phyloP scores from a whole-genome alignment of 78 protist species.

The Monosiga brevicollis region DNA sequence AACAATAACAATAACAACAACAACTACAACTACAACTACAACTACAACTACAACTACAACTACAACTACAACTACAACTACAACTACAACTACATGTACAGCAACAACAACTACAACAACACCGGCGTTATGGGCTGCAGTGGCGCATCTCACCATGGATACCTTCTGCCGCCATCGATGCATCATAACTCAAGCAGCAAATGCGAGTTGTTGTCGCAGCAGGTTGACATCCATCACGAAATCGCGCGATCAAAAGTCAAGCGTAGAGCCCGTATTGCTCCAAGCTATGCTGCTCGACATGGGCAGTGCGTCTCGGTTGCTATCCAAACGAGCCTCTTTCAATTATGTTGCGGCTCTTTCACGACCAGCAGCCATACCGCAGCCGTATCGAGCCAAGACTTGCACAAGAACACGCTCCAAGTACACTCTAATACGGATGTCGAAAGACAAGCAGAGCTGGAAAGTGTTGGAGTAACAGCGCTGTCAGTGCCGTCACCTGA shows the following conservation, averaged over 20 bases:
- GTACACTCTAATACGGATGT: no score
- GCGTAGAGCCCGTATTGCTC: not conserved
- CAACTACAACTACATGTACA: not conserved
- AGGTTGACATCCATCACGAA: not conserved
- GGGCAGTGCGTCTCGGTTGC: no score
- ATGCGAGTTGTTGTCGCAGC: not conserved
- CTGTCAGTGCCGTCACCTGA: no score
- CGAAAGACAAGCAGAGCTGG: no score
- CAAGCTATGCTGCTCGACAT: not conserved
- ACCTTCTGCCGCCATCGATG: not conserved
- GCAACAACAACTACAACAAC: not conserved
- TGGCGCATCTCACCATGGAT: not conserved
- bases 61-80: not conserved
- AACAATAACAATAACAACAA: no score
- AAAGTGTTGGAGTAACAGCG: no score
- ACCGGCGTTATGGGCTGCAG: not conserved
- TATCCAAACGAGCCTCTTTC: no score
- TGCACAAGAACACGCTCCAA: no score
- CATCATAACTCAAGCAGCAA: not conserved
- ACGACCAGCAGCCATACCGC: no score
- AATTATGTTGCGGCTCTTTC: no score
- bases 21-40: no score
- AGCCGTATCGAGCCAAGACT: no score
- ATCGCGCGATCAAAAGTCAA: not conserved
- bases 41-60: not conserved